Evolutionary conservation across 2,329 filamentous ascomycete genomes (phyloP).

Genomic region (Fusarium sp.): DNA sequence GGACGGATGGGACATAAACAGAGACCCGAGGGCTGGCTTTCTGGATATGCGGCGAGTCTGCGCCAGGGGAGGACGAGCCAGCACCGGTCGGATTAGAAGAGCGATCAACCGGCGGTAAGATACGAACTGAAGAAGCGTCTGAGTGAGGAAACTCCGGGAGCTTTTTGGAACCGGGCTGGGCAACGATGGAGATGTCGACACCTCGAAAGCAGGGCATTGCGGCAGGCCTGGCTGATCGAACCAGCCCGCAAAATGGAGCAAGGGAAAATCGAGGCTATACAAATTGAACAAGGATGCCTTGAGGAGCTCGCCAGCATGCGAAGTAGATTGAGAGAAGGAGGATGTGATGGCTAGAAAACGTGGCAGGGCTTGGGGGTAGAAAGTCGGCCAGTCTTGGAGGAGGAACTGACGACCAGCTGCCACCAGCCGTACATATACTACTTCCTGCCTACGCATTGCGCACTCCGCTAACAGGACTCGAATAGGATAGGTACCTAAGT

Average conservation of each 20-base stretch:
- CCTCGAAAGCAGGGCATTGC: constrained; percentile 63
- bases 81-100: constrained; percentile 35
- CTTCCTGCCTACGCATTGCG: not conserved
- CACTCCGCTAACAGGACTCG: not conserved
- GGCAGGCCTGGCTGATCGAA: not conserved
- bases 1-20: constrained; percentile 67
- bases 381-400: not conserved
- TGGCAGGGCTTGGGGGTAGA: not conserved
- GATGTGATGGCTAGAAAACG: not conserved
- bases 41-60: constrained; percentile 31
- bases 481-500: not conserved
- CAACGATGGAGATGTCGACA: constrained; percentile 59
- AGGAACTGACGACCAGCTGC: constrained; percentile 23
- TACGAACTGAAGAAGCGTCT: constrained; percentile 59
- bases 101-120: constrained; percentile 38
- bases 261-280: not conserved
- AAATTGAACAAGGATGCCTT: not conserved
- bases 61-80: not conserved
- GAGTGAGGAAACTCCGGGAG: constrained; percentile 69
- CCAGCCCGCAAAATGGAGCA: not conserved
- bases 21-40: constrained; percentile 59
- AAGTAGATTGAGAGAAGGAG: not conserved
- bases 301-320: not conserved
- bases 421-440: constrained; percentile 4
- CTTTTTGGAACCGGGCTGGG: constrained; percentile 49